Evolutionary conservation across 345 rosid genomes (phyloP).

Genomic region (Citrus glauca): DNA sequence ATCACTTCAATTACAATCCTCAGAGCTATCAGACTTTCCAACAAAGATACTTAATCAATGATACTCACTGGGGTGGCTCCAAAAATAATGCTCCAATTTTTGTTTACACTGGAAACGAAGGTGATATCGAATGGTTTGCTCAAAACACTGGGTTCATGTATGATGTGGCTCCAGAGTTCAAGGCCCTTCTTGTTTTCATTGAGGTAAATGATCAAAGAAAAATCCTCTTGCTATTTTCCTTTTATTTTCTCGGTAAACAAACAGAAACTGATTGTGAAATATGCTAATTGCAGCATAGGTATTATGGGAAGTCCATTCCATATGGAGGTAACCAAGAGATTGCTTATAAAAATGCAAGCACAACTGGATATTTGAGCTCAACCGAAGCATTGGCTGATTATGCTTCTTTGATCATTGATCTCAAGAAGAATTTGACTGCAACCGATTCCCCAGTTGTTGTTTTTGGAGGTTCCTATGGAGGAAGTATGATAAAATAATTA

Average conservation of each 20-base stretch:
- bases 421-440: constrained; percentile 53
- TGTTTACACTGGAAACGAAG: constrained; percentile 62
- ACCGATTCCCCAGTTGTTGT: constrained; percentile 59
- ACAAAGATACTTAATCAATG: constrained; percentile 45
- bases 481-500: constrained; percentile 34
- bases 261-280: background rate
- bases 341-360: constrained; percentile 46
- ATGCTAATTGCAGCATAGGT: constrained; percentile 48
- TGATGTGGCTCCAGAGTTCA: constrained; percentile 45
- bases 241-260: background rate
- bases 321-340: constrained; percentile 43
- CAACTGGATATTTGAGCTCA: constrained; percentile 45
- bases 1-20: constrained; percentile 55
- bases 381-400: constrained; percentile 64
- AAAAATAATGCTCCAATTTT: constrained; percentile 44
- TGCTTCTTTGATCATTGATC: constrained; percentile 42
- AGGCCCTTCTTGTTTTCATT: constrained; percentile 56
- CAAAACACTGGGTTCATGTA: constrained; percentile 59
- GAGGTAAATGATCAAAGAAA: constrained; percentile 32
- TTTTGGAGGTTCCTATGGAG: constrained; percentile 74
- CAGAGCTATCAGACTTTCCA: constrained; percentile 52
- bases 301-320: constrained; percentile 56
- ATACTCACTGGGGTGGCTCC: constrained; percentile 49
- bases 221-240: background rate
- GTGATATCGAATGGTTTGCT: constrained; percentile 59